Evolutionary conservation across 1,284 basidiomycete species (phyloP), one percentile per base, ranked within the genome.

Genomic region (Leccinum subatratum): DNA sequence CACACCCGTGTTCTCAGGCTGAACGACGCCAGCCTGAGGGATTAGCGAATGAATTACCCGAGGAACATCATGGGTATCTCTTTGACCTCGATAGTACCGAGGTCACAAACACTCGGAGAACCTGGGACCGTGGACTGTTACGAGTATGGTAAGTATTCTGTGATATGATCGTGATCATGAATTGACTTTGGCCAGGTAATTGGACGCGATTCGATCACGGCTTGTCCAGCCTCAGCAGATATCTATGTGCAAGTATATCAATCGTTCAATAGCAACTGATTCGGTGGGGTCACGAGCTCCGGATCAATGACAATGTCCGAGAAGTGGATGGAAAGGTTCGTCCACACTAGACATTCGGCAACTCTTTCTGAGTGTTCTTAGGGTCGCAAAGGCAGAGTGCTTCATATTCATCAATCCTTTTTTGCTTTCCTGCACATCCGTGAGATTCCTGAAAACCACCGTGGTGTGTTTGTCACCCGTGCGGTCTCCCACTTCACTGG

Each of bases 171-270:
- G 4, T 64, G 54, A 18, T 20, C 62, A 62, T 66, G 34, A 20
- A 32, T 64, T 70, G 62, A 68, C 61, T 25, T 12, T 51, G 66
- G 58, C 8, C 65, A 90, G 88, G 88, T 4, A 90, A 90, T 70
- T 90, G 88, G 89, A 87, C 87, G 3, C 80, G 88, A 11, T 90
- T 90, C 67, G n/a, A n/a, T n/a, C n/a, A 28, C 91, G 94, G 22
- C 83, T 92, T 6, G 92, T 98, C n/a, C 91, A 92, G 73, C 94
- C 96, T 8, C 93, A 95, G 70, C 96, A 99, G 77, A 97, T 99
- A 72, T 92, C 92, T 14, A 93, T 95, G 86, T 88, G 93, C 18
- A 86, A 91, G 62, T 92, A 95, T 76, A 93, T 93, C 8, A 83
- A 85, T 63, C 85, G 88, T 65, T 90, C 94, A 1, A 93, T 97